Percentiles rank a stretch among this genome's conserved stretches.
phyloP scores from a whole-genome alignment of 345 rosid species.

The Anacardium occidentale region DNA sequence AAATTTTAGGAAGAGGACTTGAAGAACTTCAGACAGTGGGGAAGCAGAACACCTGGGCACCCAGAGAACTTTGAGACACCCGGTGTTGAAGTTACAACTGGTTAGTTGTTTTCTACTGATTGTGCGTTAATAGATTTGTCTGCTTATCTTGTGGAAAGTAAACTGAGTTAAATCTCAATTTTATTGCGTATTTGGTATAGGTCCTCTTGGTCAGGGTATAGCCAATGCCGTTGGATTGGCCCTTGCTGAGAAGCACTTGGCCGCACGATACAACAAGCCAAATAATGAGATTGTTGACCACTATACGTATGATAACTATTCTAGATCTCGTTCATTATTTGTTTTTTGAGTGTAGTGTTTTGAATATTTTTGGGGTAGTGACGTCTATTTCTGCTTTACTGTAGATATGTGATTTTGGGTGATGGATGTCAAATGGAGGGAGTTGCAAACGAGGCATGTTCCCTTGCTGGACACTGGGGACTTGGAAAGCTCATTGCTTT shows the following conservation, averaged over 20 bases:
- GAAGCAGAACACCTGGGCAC: constrained; percentile 97
- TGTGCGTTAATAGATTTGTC: background rate
- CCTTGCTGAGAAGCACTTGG: constrained; percentile 88
- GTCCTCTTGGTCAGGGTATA: constrained; percentile 93
- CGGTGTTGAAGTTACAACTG: constrained; percentile 98
- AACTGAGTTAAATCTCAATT: background rate
- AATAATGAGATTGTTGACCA: constrained; percentile 78
- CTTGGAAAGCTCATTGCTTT: constrained; percentile 98
- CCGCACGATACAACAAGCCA: constrained; percentile 87
- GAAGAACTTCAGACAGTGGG: constrained; percentile 91
- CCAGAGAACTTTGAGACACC: constrained; percentile 99
- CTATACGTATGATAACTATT: constrained; percentile 57
- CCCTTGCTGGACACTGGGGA: constrained; percentile 98
- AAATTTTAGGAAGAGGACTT: constrained; percentile 76
- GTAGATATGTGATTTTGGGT: constrained; percentile 73
- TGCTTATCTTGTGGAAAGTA: background rate
- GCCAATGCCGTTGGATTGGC: constrained; percentile 97
- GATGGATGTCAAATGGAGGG: constrained; percentile 99
- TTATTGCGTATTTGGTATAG: constrained; percentile 33
- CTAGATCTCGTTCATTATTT: background rate
- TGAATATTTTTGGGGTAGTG: constrained; percentile 2
- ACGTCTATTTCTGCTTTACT: constrained; percentile 4
- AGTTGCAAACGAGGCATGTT: constrained; percentile 83
- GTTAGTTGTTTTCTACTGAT: constrained; percentile 40
- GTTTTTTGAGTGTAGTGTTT: background rate